Percentiles rank a stretch among this genome's conserved stretches.
Conservation (phyloP, 345 rosid species). For the Capsella bursapastoris region DNA sequence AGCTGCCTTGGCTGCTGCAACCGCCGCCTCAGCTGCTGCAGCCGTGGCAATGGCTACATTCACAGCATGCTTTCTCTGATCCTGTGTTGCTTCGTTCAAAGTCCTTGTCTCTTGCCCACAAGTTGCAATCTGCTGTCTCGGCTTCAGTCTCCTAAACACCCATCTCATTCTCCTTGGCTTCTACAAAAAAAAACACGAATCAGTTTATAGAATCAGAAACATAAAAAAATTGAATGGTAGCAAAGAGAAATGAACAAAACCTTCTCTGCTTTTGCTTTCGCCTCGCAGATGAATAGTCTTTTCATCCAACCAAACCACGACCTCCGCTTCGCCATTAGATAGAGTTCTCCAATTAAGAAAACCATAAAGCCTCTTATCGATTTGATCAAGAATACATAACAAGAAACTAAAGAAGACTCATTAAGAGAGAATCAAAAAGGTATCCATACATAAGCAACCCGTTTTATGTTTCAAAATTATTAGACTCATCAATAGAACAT, state of each 20-base stretch:
- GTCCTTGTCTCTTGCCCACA: slow-evolving; percentile 45
- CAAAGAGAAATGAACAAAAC: slow-evolving; percentile 42
- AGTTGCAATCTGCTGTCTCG: slow-evolving; percentile 56
- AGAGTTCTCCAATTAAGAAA: slow-evolving; percentile 14
- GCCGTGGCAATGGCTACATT: slow-evolving; percentile 86
- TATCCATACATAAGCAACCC: no score
- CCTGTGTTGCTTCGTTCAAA: slow-evolving; percentile 62
- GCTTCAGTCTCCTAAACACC: slow-evolving; percentile 57
- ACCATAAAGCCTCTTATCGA: slow-evolving; percentile 13
- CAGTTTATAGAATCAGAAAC: background rate
- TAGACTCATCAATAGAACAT: background rate
- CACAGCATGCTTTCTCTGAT: slow-evolving; percentile 78
- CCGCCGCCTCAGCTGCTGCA: slow-evolving; percentile 89
- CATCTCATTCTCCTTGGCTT: slow-evolving; percentile 62
- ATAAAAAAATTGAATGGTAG: background rate
- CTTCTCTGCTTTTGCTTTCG: slow-evolving; percentile 60
- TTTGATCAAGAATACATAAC: slow-evolving; percentile 21
- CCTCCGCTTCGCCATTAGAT: slow-evolving; percentile 63
- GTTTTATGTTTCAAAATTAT: background rate
- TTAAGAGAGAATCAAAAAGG: slow-evolving; percentile 9
- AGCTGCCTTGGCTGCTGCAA: slow-evolving; percentile 87
- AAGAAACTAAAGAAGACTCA: background rate
- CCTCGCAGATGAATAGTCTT: slow-evolving; percentile 56
- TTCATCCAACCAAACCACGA: slow-evolving; percentile 73
- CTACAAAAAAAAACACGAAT: slow-evolving; percentile 36